Conservation (phyloP, 306 rosid genomes). For the Adenanthera pavonina region DNA sequence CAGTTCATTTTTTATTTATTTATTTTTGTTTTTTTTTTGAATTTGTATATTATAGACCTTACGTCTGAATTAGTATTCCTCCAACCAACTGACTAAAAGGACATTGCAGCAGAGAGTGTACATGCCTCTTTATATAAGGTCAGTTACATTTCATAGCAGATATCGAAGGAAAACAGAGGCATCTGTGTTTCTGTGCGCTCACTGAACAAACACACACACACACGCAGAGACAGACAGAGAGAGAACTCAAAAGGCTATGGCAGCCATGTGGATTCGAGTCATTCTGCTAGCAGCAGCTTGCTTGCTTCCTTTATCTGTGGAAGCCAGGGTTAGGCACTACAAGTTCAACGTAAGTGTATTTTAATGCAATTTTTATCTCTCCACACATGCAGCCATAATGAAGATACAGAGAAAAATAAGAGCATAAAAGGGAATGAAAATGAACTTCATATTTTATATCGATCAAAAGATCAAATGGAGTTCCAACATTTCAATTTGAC, state of each 20-base stretch:
- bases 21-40: not conserved
- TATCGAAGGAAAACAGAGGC: not conserved
- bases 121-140: conserved; percentile 35
- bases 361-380: not conserved
- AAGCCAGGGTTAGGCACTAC: conserved; percentile 42
- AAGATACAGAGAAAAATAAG: not conserved
- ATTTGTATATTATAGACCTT: conserved; percentile 31
- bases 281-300: conserved; percentile 13
- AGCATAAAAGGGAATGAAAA: conserved; percentile 10
- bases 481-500: conserved; percentile 7
- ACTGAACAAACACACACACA: not conserved
- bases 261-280: conserved; percentile 16
- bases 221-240: not conserved
- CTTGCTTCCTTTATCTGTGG: conserved; percentile 32
- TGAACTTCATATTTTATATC: not conserved
- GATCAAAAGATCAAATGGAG: not conserved
- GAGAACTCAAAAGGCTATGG: conserved; percentile 1
- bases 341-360: conserved; percentile 41
- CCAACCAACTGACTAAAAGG: conserved; percentile 53
- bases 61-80: conserved; percentile 36
- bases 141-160: conserved; percentile 6
- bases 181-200: conserved; percentile 4
- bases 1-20: not conserved
- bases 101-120: conserved; percentile 48
- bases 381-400: conserved; percentile 9